Evolutionary conservation across 2,329 filamentous ascomycete genomes (phyloP), one percentile per base, ranked within the genome.

Genomic region (Cytospora mali): DNA sequence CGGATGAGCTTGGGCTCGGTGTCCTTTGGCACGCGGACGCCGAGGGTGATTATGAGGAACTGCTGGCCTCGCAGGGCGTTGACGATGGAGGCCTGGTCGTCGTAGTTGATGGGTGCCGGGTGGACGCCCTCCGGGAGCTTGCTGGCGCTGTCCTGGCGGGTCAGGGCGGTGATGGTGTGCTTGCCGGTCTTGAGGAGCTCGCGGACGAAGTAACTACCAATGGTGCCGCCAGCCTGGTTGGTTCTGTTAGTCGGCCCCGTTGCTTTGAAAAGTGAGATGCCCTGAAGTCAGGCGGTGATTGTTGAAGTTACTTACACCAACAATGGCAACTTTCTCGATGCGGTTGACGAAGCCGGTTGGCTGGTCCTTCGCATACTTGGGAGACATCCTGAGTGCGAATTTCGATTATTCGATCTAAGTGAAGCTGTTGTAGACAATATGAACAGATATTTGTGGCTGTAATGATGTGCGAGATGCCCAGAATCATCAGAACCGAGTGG

Each of bases 41-140:
- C 65, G 63, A 88, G 70, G 11, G 84, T 84, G 59, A 88, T 86
- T 66, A 87, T 75, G 3, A 88, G 74, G 42, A 79, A 80, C n/a
- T 88, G 78, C 64, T 88, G 83, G 62, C 76, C 83, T 31, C 74
- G 69, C 2, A 88, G 78, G 2, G 83, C 84, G 0, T 71, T 69
- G 0, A 83, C 75, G 10, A 88, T 69, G 1, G 79, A 75, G 1
- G 70, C 67, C 28, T 76, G 69, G 53, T 79, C 73, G 46, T 75
- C 71, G 66, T 83, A 83, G 69, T 82, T 76, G 21, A 86, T 75
- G 1, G 67, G 58, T 46, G 72, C 75, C 25, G 76, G 68, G 2
- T 72, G 72, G 31, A 83, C 75, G 16, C 80, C 80, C 1, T 74
- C 65, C 3, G 84, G 82, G 4, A 84, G 68, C 18, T 68, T 73